phyloP scores from a whole-genome alignment of 1,284 basidiomycete species.

The Sphagnurus paluster region DNA sequence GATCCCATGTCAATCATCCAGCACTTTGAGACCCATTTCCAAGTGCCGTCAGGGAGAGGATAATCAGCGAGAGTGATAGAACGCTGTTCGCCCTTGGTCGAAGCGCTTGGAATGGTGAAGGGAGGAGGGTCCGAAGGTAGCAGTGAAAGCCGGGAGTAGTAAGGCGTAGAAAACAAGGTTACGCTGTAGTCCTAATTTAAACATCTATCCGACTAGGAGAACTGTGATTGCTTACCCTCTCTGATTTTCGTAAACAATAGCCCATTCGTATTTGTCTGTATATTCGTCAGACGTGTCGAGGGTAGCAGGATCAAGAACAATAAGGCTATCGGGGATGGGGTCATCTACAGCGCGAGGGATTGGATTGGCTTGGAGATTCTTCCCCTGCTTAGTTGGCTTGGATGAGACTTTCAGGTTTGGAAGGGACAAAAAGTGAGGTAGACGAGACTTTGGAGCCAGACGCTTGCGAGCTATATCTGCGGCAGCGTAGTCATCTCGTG shows the following conservation, averaged over 20 bases:
- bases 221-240: constrained; percentile 54
- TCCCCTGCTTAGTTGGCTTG: not conserved
- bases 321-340: constrained; percentile 22
- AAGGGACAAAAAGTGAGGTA: constrained; percentile 31
- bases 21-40: constrained; percentile 74
- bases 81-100: constrained; percentile 44
- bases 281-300: constrained; percentile 32
- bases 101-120: constrained; percentile 61
- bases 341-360: not conserved
- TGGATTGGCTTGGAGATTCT: not conserved
- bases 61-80: constrained; percentile 61
- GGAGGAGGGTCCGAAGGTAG: constrained; percentile 75
- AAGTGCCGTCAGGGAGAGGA: constrained; percentile 77
- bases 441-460: constrained; percentile 32
- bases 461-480: constrained; percentile 47
- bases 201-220: not conserved
- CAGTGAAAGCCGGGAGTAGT: constrained; percentile 70
- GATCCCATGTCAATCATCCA: constrained; percentile 89
- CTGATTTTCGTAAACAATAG: constrained; percentile 71
- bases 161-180: constrained; percentile 70
- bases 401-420: constrained; percentile 21
- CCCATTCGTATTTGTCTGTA: constrained; percentile 69
- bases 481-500: constrained; percentile 22
- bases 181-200: constrained; percentile 31
- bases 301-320: constrained; percentile 34